Evolutionary conservation across 495 filamentous ascomycete genomes (phyloP).

Genomic region (Daldinia bambusicola): DNA sequence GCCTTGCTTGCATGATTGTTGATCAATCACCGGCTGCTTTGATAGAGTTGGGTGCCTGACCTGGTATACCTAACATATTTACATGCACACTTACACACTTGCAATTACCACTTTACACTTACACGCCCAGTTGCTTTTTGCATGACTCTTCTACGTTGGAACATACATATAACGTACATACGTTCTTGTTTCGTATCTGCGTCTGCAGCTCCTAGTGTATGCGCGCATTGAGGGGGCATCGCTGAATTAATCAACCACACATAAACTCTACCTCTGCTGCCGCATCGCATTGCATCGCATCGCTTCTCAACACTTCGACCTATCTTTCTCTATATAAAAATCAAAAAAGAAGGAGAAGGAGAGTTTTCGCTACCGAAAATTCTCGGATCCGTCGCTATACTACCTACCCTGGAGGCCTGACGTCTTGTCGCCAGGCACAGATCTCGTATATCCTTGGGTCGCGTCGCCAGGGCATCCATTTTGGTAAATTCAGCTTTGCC

Average conservation of each 20-base stretch:
- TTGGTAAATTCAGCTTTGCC: constrained; percentile 2
- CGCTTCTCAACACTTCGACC: too few species aligned
- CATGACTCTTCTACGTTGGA: background rate
- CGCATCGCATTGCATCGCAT: background rate
- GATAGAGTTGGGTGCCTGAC: constrained; percentile 20
- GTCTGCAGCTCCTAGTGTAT: background rate
- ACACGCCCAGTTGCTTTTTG: background rate
- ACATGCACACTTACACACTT: background rate
- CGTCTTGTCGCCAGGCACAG: background rate
- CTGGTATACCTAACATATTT: constrained; percentile 4
- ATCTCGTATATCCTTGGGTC: background rate
- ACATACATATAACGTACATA: background rate
- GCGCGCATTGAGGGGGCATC: background rate
- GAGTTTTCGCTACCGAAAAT: background rate
- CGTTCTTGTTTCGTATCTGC: constrained; percentile 8
- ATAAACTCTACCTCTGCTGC: background rate
- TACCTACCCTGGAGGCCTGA: background rate
- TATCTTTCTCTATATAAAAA: too few species aligned
- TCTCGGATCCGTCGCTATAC: background rate
- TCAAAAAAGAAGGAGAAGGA: too few species aligned
- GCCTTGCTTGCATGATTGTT: constrained; percentile 39
- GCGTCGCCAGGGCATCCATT: background rate
- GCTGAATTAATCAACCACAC: background rate
- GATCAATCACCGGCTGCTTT: constrained; percentile 38
- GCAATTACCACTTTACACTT: background rate